Base-by-base conservation (phyloP, 352 stramenopile species). In the Phytophthora europaea region DNA sequence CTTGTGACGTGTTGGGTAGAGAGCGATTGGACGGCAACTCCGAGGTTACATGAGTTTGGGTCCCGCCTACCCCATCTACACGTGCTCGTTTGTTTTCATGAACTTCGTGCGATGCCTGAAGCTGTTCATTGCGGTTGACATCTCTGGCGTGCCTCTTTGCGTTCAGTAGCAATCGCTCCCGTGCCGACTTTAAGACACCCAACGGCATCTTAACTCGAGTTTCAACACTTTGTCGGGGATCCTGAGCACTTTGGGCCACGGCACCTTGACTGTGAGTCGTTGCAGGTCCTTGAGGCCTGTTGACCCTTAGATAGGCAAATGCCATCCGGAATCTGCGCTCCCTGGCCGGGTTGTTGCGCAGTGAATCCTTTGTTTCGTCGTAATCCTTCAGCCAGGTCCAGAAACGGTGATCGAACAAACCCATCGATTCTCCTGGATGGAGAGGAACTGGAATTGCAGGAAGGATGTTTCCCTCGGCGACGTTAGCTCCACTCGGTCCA, bases 391-490 rank as follows among this genome's bases (percentile, higher is more conserved):
- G 54, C 73, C 73, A 80, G 12, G 34, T 64, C 73, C 68, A 80
- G 51, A 80, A 80, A 2, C 59, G 57, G 57, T 76, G 68, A 18
- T 74, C 68, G 48, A 71, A 80, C 47, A 76, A 51, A 4, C 73
- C 68, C 59, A 76, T 77, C 10, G 67, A 74, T 31, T 80, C 68
- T 9, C 68, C 63, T 55, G 58, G 59, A 58, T 53, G 43, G 20
- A 80, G 56, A 34, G 73, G 73, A 12, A 77, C 58, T 45, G 73
- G 73, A 38, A 80, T 80, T 15, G 28, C 48, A 22, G 58, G 20
- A 8, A 76, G 5, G 28, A 33, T 18, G 16, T 43, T 56, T 40
- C 33, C 38, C 15, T 59, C 62, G 16, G 13, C 55, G 31, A 15
- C 4, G 47, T 26, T 50, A n/a, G 40, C 13, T 22, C 0, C n/a